Base-by-base conservation (phyloP, 2,329 filamentous ascomycete genomes). In the Clarireedia hainanense region DNA sequence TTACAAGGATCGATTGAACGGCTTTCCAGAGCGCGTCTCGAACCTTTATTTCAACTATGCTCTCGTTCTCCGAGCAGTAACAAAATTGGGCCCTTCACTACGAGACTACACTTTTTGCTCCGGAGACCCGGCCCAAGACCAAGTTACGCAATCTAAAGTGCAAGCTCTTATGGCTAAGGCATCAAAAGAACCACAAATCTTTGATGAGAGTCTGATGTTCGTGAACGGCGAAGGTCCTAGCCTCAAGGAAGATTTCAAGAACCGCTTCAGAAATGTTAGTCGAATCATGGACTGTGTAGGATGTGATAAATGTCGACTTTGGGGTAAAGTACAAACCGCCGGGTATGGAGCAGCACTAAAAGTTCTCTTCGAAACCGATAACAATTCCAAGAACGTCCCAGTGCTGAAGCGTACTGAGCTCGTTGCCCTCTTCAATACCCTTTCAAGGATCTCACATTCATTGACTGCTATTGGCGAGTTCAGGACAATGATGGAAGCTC, bases 1-100 rank as follows among this genome's bases (percentile, higher is more conserved):
- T 77, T 99, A 96, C 78, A 84, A 88, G 68, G 76, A 84, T 36
- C 84, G 94, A n/a, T 80, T 99, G 15, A 89, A 96, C 71, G 77
- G 79, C 23, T 83, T 88, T 69, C 90, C 92, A 0, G 94, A 99
- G 64, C 88, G 92, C 58, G 88, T 99, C 67, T 94, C 91, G 63
- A 99, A 99, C 72, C 79, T 99, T 50, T 99, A 99, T 76, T 99
- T 99, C 77, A 97, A 99, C 80, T 99, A 96, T 68, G 94, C 94
- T 0, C 80, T 99, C n/a, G 79, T 99, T 42, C 87, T 92, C 26
- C 88, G 94, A 50, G 94, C 94, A 12, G 81, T 97, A 42, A 88
- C 89, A 52, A 99, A 99, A 73, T 80, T 97, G 7, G 88, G 87
- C 12, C 88, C 89, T 24, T 86, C 91, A 64, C 79, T 97, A 9